A percentile compares a stretch with the other conserved stretches of the same genome.
These are phyloP conservation scores for Paxillus rubicundulus DNA, from an alignment of 768 basidiomycete genomes.

Conservation along the genomic window DNA sequence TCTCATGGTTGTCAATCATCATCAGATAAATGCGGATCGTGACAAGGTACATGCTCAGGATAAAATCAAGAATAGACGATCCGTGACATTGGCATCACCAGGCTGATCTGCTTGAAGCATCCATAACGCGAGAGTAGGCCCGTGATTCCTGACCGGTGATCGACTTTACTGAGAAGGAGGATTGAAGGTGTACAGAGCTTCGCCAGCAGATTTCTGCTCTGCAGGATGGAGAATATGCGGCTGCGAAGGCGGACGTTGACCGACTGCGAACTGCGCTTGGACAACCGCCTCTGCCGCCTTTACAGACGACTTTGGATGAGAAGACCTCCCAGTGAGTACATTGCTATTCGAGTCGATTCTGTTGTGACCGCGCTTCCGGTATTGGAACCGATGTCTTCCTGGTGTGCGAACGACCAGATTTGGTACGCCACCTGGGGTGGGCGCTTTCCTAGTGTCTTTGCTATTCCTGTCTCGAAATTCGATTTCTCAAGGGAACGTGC, in stretches of 20 bases:
- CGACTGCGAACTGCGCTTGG: conserved; percentile 72
- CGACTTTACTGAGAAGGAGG: conserved; percentile 7
- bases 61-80: conserved; percentile 1
- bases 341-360: conserved; percentile 11
- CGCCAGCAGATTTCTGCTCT: conserved; percentile 62
- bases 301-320: conserved; percentile 75
- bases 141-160: conserved; percentile 3
- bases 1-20: neutral
- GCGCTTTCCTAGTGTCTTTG: neutral
- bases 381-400: neutral
- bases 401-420: conserved; percentile 3
- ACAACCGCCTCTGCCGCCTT: conserved; percentile 65
- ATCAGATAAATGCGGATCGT: conserved; percentile 75
- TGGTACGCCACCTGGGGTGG: conserved; percentile 2
- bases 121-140: conserved; percentile 67
- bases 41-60: conserved; percentile 51
- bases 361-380: conserved; percentile 4
- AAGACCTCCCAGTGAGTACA: conserved; percentile 50
- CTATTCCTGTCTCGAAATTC: conserved; percentile 3
- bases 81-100: conserved; percentile 17
- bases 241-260: conserved; percentile 76
- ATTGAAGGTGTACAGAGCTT: conserved; percentile 54
- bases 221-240: conserved; percentile 73
- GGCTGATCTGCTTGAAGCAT: conserved; percentile 68
- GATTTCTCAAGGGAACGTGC: conserved; percentile 7